Conservation (phyloP, 2,329 filamentous ascomycete genomes). For the Sporothrix dimorphospora region DNA sequence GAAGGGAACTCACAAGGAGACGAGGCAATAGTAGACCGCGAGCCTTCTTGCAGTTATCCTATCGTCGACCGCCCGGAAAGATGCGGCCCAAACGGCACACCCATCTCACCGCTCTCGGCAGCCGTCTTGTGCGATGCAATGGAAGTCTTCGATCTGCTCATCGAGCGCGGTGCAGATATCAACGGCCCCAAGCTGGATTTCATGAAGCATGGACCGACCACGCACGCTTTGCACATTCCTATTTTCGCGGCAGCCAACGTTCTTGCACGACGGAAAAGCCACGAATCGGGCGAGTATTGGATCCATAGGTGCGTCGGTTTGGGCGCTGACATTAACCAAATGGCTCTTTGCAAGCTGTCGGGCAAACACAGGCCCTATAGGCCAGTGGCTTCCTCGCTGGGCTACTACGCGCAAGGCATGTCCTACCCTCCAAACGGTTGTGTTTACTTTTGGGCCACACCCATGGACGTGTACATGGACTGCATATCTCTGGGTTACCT, state of each 20-base stretch:
- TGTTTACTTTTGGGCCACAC: slow-evolving; percentile 18
- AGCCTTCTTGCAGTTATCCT: not conserved
- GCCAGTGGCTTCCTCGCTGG: not conserved
- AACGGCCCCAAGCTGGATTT: slow-evolving; percentile 3
- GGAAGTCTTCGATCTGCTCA: not conserved
- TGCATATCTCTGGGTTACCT: not conserved
- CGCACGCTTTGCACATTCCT: slow-evolving; percentile 21
- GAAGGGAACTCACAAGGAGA: not conserved
- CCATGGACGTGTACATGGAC: slow-evolving; percentile 12
- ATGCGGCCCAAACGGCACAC: not conserved
- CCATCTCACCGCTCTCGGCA: slow-evolving; percentile 19
- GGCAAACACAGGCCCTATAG: not conserved
- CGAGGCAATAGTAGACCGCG: not conserved
- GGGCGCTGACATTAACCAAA: not conserved
- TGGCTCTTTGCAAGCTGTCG: slow-evolving; percentile 10
- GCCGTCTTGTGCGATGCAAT: not conserved
- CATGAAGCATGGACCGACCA: not conserved
- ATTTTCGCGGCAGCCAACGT: slow-evolving; percentile 18
- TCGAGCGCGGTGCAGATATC: slow-evolving; percentile 4
- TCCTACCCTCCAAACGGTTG: not conserved
- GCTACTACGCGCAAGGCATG: slow-evolving; percentile 8
- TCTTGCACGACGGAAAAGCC: not conserved
- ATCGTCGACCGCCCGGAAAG: slow-evolving; percentile 16
- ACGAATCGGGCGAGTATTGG: not conserved
- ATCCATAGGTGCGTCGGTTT: not conserved